A percentile compares a stretch with the other conserved stretches of the same genome.
Evolutionary conservation across 768 basidiomycete genomes (phyloP).

Genomic region (Macrolepiota fuliginosa): DNA sequence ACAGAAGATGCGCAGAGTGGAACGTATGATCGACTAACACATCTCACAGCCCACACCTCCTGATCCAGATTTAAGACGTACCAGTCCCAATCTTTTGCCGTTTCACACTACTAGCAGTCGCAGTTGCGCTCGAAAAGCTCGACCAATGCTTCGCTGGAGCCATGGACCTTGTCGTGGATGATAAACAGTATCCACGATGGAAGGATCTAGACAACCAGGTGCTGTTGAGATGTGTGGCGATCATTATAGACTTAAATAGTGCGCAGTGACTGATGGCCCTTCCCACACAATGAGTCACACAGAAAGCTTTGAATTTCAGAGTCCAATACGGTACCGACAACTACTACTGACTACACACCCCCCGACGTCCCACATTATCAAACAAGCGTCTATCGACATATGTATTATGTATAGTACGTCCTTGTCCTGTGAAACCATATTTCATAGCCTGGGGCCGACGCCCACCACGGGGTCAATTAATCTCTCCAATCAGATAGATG

Average conservation of each 20-base stretch:
- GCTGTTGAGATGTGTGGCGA: background rate
- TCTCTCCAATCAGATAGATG: background rate
- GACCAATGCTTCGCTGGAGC: background rate
- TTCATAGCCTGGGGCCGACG: background rate
- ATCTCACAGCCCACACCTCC: conserved; percentile 13
- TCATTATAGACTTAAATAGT: background rate
- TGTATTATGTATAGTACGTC: background rate
- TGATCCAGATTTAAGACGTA: conserved; percentile 19
- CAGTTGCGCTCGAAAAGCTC: conserved; percentile 19
- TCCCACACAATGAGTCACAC: background rate
- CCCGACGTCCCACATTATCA: no score
- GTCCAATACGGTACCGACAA: background rate
- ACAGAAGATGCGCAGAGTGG: conserved; percentile 1
- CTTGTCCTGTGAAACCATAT: background rate
- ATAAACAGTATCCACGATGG: background rate
- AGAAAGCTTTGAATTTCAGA: background rate
- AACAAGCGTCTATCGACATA: no score
- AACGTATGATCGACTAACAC: background rate
- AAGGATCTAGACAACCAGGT: background rate
- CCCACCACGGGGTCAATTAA: background rate
- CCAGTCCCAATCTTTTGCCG: conserved; percentile 28
- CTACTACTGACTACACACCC: background rate
- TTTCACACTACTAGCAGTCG: conserved; percentile 24
- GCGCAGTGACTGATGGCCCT: background rate
- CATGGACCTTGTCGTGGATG: background rate